Conservation (phyloP, 139 green algal species). For the Chlorella vulgaris region DNA sequence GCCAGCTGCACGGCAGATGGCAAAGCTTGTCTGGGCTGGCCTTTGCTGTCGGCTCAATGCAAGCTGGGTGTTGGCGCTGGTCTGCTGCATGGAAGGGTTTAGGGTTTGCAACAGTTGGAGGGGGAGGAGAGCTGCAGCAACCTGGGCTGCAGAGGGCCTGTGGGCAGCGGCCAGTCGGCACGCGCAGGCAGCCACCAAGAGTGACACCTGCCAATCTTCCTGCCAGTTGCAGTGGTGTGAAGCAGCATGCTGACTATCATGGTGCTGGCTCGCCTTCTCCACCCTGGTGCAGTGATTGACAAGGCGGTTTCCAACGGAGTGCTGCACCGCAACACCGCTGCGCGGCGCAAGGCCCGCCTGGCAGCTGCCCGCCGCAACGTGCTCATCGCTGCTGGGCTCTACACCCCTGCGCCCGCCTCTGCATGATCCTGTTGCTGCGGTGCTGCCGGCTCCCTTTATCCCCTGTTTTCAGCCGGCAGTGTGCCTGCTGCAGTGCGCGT, state of each 20-base stretch:
- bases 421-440: background rate
- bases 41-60: too few species aligned
- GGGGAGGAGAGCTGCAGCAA: too few species aligned
- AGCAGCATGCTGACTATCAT: background rate
- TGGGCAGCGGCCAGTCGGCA: background rate
- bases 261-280: background rate
- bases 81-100: background rate
- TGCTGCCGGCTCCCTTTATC: too few species aligned
- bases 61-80: too few species aligned
- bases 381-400: conserved; percentile 67
- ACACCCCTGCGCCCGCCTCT: conserved; percentile 49
- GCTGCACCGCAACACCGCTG: conserved; percentile 85
- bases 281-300: conserved; percentile 35
- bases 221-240: background rate
- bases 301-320: conserved; percentile 80
- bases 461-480: too few species aligned
- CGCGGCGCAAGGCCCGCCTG: conserved; percentile 83
- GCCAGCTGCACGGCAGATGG: background rate
- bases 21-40: too few species aligned
- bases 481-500: too few species aligned
- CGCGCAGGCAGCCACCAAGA: background rate
- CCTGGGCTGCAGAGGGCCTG: too few species aligned
- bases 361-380: conserved; percentile 64
- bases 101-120: background rate
- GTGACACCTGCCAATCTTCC: background rate